Evolutionary conservation across 2,329 filamentous ascomycete genomes (phyloP).

Genomic region (Rhinocladiella mackenziei): DNA sequence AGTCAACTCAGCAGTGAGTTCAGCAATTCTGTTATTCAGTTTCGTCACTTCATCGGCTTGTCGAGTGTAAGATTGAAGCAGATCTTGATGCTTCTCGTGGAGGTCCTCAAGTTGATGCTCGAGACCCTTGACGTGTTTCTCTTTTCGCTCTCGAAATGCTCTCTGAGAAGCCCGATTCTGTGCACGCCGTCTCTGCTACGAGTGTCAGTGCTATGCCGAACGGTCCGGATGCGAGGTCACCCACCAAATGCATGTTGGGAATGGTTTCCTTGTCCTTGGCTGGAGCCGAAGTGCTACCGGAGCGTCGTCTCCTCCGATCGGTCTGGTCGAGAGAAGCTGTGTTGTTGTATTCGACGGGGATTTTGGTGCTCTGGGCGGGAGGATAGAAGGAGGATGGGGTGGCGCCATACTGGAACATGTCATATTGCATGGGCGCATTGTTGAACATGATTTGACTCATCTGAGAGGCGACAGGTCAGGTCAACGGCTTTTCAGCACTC

Average conservation of each 20-base stretch:
- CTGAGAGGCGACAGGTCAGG: constrained; percentile 18
- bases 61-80: constrained; percentile 34
- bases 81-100: constrained; percentile 33
- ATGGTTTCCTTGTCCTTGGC: constrained; percentile 30
- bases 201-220: constrained; percentile 6
- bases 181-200: constrained; percentile 78
- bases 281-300: constrained; percentile 20
- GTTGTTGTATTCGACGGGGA: constrained; percentile 30
- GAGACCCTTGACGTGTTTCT: constrained; percentile 81
- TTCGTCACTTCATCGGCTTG: constrained; percentile 32
- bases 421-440: constrained; percentile 24
- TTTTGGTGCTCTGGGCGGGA: constrained; percentile 22
- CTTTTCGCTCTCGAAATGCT: constrained; percentile 90
- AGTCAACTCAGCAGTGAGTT: constrained; percentile 31
- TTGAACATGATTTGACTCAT: constrained; percentile 26
- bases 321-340: constrained; percentile 28
- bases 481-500: background rate
- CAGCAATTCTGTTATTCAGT: constrained; percentile 30
- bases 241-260: constrained; percentile 33
- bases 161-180: constrained; percentile 90
- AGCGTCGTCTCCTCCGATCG: constrained; percentile 26
- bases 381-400: constrained; percentile 24
- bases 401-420: constrained; percentile 25
- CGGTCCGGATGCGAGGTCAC: constrained; percentile 7
- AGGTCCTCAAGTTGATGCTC: constrained; percentile 73